Percentiles rank a stretch among this genome's conserved stretches.
Conservation (phyloP, 176 grass and related monocot genomes). For the Oropetium thomaeum region DNA sequence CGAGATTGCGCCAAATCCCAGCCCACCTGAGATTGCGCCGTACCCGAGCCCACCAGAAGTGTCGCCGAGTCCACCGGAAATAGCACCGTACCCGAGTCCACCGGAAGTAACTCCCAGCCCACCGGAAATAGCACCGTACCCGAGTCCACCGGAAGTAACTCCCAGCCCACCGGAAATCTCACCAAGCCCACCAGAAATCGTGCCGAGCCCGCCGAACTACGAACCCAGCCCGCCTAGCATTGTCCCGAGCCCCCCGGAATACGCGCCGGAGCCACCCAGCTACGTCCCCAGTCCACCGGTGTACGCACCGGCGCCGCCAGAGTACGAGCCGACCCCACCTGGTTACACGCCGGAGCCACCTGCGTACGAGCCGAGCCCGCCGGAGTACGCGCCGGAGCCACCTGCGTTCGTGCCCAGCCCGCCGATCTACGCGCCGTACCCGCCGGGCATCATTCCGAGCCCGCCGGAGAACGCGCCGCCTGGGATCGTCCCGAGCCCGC, state of each 20-base stretch:
- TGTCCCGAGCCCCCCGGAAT: slow-evolving; percentile 26
- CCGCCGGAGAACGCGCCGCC: slow-evolving; percentile 37
- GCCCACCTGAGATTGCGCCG: neutral
- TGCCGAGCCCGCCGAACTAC: slow-evolving; percentile 28
- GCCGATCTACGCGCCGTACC: slow-evolving; percentile 26
- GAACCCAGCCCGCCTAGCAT: slow-evolving; percentile 14
- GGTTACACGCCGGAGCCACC: slow-evolving; percentile 38
- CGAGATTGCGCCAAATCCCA: neutral
- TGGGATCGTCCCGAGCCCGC: slow-evolving; percentile 29
- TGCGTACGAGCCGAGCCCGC: slow-evolving; percentile 12
- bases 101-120: slow-evolving; percentile 26
- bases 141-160: slow-evolving; percentile 31
- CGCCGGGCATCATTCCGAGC: slow-evolving; percentile 23
- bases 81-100: slow-evolving; percentile 39
- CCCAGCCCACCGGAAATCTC: slow-evolving; percentile 24
- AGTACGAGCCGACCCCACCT: slow-evolving; percentile 33
- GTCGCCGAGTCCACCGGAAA: slow-evolving; percentile 13
- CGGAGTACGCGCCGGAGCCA: slow-evolving; percentile 23
- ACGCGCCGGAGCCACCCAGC: slow-evolving; percentile 24
- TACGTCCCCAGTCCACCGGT: slow-evolving; percentile 27
- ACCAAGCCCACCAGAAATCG: neutral
- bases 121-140: slow-evolving; percentile 26
- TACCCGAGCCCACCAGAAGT: slow-evolving; percentile 34
- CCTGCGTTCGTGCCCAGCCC: slow-evolving; percentile 37
- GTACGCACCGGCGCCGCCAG: neutral